Evolutionary conservation across 495 filamentous ascomycete species (phyloP), one percentile per base, ranked within the genome.

Genomic region (Mycothermus thermophilus): DNA sequence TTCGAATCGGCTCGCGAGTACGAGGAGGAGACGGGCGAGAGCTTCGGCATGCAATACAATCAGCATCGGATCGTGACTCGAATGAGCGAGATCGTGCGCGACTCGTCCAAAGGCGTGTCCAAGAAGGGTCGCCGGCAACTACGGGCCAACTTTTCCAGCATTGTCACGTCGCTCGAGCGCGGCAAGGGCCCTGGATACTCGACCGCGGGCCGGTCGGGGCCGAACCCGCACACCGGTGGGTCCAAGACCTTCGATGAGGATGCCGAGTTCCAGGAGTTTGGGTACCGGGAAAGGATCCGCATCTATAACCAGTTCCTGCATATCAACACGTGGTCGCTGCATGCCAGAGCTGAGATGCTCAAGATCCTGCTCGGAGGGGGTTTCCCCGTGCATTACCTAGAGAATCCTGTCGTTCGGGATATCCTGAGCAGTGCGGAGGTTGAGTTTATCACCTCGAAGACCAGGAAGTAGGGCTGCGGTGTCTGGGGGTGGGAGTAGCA

Each of bases 271-370:
- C 65, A 66, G 13, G 72, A 78, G 36, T 83, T 83, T 45, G 87
- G 87, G 13, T 82, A 77, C 43, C 71, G 84, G 14, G 62, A 90
- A 57, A 80, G 70, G 10, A 71, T 94, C 23, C 74, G 76, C 38
- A 74, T 94, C 22, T 74, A 83, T 38, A 69, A 72, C 17, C 71
- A 73, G 38, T 75, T 75, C 25, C 74, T 94, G 66, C 69, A 69
- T 38, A 85, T 96, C 35, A 83, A 95, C 47, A 75, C 72, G 25
- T 96, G 88, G 88, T 90, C 83, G 70, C 87, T 93, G 45, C 69
- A 88, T 43, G 67, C 81, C 43, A 70, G 85, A 16, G 56, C 92
- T 30, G 74, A 84, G 38, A 72, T 75, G 27, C 63, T 96, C 22
- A 77, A 80, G 50, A 64, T 77, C n/a, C 53, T 88, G 8, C 58